Evolutionary conservation across 2,329 filamentous ascomycete genomes (phyloP).

Genomic region (Hymenoscyphus repandus): DNA sequence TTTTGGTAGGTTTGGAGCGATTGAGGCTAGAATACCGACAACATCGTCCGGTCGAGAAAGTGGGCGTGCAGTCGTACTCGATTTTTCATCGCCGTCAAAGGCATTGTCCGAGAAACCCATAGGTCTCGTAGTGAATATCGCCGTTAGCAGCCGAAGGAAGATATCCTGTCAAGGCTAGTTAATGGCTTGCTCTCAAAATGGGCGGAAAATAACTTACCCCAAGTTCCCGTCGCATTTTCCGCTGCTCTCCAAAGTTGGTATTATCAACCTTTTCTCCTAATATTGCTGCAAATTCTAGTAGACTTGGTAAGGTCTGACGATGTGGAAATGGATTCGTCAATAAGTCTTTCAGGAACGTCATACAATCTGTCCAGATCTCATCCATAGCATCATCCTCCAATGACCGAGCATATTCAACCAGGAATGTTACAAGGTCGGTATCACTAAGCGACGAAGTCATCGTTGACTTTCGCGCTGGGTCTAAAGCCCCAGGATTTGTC

Average conservation of each 20-base stretch:
- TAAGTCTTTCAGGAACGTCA: slow-evolving; percentile 82
- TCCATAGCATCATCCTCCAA: slow-evolving; percentile 97
- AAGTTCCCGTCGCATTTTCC: slow-evolving; percentile 84
- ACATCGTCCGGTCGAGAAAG: slow-evolving; percentile 62
- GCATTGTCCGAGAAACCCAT: slow-evolving; percentile 62
- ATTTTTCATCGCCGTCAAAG: slow-evolving; percentile 36
- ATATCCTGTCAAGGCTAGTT: slow-evolving; percentile 58
- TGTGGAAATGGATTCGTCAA: slow-evolving; percentile 93
- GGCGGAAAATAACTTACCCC: slow-evolving; percentile 55
- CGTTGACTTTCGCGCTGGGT: slow-evolving; percentile 76
- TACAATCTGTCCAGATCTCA: slow-evolving; percentile 95
- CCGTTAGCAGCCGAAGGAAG: slow-evolving; percentile 79
- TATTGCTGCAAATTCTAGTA: slow-evolving; percentile 85
- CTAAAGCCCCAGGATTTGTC: slow-evolving; percentile 76
- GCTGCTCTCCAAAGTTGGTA: slow-evolving; percentile 92
- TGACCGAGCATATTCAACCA: slow-evolving; percentile 84
- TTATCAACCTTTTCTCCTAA: slow-evolving; percentile 95
- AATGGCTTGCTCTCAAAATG: not conserved
- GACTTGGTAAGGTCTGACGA: slow-evolving; percentile 76
- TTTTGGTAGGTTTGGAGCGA: slow-evolving; percentile 75
- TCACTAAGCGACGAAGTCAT: slow-evolving; percentile 81
- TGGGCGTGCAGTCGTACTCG: slow-evolving; percentile 23
- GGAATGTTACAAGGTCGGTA: slow-evolving; percentile 77
- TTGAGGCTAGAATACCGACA: slow-evolving; percentile 69
- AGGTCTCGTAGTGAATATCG: slow-evolving; percentile 88